Conservation (phyloP, 495 filamentous ascomycete species). For the Talaromyces thailandensis region DNA sequence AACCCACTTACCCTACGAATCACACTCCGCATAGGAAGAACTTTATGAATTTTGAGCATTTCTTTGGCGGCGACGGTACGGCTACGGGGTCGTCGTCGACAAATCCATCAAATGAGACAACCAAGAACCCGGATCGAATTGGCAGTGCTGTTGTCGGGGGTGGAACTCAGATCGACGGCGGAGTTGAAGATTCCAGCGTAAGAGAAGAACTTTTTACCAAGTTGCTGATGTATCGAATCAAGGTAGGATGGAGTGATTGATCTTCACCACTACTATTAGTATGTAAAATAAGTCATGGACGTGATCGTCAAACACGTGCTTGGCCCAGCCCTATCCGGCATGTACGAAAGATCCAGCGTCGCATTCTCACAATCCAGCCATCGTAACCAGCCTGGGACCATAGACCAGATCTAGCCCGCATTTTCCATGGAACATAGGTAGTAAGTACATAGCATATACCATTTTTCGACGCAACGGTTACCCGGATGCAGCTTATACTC, state of each 20-base stretch:
- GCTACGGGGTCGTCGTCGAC: neutral
- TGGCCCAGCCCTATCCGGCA: neutral
- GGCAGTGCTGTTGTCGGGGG: neutral
- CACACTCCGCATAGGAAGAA: conserved; percentile 1
- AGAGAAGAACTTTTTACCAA: neutral
- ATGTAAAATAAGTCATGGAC: neutral
- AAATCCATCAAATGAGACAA: neutral
- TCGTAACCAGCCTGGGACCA: neutral
- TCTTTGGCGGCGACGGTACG: neutral
- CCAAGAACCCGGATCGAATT: neutral
- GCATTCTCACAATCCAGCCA: neutral
- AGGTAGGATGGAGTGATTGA: neutral
- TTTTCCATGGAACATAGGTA: too few species aligned
- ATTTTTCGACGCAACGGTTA: neutral
- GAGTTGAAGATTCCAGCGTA: neutral
- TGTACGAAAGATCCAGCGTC: neutral
- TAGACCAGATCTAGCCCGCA: neutral
- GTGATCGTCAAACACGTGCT: neutral
- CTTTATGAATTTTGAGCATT: conserved; percentile 5
- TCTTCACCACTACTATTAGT: too few species aligned
- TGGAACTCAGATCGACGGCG: neutral
- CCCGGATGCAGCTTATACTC: neutral
- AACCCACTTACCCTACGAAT: neutral
- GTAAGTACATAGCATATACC: neutral
- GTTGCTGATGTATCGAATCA: neutral